Evolutionary conservation across 1,284 basidiomycete species (phyloP), one percentile per base, ranked within the genome.

Genomic region (Tilletiopsis washingtonensis): DNA sequence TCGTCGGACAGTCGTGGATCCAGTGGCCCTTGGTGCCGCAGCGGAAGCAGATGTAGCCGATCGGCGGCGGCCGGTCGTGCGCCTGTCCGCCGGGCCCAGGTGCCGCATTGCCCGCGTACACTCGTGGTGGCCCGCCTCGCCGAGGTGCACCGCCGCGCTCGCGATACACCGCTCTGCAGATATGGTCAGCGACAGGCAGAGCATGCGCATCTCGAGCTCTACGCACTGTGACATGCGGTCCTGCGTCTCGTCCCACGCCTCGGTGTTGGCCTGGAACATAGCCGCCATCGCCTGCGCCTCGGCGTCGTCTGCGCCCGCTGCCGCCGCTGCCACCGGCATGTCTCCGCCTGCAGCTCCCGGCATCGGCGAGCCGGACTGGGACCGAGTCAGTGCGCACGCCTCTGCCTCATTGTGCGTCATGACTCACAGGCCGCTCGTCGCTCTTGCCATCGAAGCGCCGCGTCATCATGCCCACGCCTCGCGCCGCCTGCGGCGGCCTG

Each of bases 1-100:
- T 97, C 3, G 90, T 94, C 0, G 94, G 94, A 71, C 94, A 99
- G 61, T 94, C 89, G 74, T 99, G 93, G 61, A 99, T 99, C 94
- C 94, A 98, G 71, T 99, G 94, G 7, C 70, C 70, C 43, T 96
- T 94, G 76, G 94, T 86, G 38, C 91, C 91, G 76, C 94, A 99
- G 36, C 94, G 84, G 75, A 97, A 97, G 74, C 94, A 98, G n/a
- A 98, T 91, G 76, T 98, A 99, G 49, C 91, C 94, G n/a, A 57
- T 49, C 3, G 68, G 68, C 19, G 68, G 68, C 20, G 68, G 68
- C 32, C 64, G 63, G 45, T 59, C 62, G 19, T 50, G 56, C 79
- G 77, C 56, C 79, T 77, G 39, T 12, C 17, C 25, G 14, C 5
- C 5, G 37, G 56, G 48, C 21, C 51, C 55, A n/a, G 55, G 50